phyloP scores from a whole-genome alignment of 108 stramenopile genomes.

The Nitzschia sp. region DNA sequence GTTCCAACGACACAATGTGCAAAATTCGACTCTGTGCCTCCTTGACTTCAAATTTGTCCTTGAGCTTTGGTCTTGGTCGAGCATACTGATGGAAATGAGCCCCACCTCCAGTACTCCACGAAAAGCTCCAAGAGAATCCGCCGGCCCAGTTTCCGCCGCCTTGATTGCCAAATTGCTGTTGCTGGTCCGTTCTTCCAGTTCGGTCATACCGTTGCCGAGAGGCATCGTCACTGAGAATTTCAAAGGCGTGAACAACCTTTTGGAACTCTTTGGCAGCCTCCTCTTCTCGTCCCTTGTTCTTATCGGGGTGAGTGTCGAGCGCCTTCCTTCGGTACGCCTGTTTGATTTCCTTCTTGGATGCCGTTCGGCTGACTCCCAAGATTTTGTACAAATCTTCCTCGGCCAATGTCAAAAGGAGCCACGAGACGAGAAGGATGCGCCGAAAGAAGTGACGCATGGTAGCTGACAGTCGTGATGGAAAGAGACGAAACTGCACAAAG shows the following conservation, averaged over 20 bases:
- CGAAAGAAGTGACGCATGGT: neutral
- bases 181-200: slow-evolving; percentile 12
- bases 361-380: slow-evolving; percentile 71
- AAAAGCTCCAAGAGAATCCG: slow-evolving; percentile 20
- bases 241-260: slow-evolving; percentile 68
- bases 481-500: too few species aligned
- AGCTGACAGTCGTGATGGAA: neutral
- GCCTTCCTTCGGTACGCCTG: slow-evolving; percentile 86
- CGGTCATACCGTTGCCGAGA: slow-evolving; percentile 55
- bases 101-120: slow-evolving; percentile 26
- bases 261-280: slow-evolving; percentile 61
- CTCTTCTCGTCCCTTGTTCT: slow-evolving; percentile 63
- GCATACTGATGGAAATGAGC: slow-evolving; percentile 2
- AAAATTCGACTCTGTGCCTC: slow-evolving; percentile 56
- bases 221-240: slow-evolving; percentile 48
- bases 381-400: slow-evolving; percentile 83
- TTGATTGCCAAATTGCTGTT: slow-evolving; percentile 3
- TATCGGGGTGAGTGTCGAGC: slow-evolving; percentile 80
- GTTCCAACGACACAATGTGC: slow-evolving; percentile 62
- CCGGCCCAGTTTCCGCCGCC: slow-evolving; percentile 15
- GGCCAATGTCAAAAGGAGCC: slow-evolving; percentile 2
- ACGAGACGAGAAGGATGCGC: neutral
- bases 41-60: slow-evolving; percentile 60
- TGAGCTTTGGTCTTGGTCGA: slow-evolving; percentile 28
- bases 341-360: slow-evolving; percentile 79